A percentile compares a stretch with the other conserved stretches of the same genome.
phyloP scores from a whole-genome alignment of 1,284 basidiomycete species.

The Coriolopsis trogii region DNA sequence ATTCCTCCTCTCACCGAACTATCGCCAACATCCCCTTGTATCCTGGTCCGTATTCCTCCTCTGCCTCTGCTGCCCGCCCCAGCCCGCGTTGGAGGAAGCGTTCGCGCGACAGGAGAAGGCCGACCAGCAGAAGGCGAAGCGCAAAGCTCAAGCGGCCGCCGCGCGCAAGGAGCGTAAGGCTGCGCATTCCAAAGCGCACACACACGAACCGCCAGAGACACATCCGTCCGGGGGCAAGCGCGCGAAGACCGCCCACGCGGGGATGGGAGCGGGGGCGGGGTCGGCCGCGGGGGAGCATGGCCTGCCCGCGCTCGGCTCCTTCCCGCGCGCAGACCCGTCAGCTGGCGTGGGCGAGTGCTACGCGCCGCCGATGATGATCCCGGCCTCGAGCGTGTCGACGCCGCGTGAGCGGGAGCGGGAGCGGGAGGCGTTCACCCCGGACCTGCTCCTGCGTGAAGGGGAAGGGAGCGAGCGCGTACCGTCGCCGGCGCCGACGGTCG shows the following conservation, averaged over 20 bases:
- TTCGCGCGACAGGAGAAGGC: conserved; percentile 23
- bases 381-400: conserved; percentile 12
- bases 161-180: conserved; percentile 26
- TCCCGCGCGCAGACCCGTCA: conserved; percentile 7
- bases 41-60: not conserved
- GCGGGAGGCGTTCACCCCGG: conserved; percentile 12
- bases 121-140: conserved; percentile 31
- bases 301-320: conserved; percentile 7
- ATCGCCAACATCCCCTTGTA: not conserved
- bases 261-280: too few relatives aligned
- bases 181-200: conserved; percentile 18
- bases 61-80: not conserved
- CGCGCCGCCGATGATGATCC: conserved; percentile 27
- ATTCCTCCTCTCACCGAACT: not conserved
- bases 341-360: conserved; percentile 17
- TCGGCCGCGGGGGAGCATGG: too few relatives aligned
- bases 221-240: too few relatives aligned
- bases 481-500: conserved; percentile 54
- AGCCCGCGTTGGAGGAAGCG: conserved; percentile 13
- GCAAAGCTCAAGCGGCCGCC: conserved; percentile 31
- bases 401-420: conserved; percentile 8
- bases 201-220: too few relatives aligned
- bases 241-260: conserved; percentile 19
- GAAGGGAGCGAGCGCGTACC: conserved; percentile 34
- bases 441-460: too few relatives aligned